These are phyloP conservation scores for Ceratorhiza oryzae-sativae DNA, from an alignment of 1,284 basidiomycete species.

Conservation along the genomic window DNA sequence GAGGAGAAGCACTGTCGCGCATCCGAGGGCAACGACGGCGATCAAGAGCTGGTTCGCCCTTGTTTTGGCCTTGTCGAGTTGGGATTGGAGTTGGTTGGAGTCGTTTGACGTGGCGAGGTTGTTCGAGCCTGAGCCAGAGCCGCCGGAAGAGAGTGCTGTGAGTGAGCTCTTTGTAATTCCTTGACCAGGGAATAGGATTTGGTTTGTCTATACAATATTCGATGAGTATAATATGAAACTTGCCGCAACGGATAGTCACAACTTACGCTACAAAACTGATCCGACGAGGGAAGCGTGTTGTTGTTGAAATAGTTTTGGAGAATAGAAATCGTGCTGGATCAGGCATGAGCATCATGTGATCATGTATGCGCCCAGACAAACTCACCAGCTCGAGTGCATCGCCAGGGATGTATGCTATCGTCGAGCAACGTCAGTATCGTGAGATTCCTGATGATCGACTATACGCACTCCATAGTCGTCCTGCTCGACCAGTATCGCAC, in stretches of 20 bases:
- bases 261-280: conserved; percentile 20
- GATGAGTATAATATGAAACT: neutral
- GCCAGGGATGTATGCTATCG: conserved; percentile 13
- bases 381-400: conserved; percentile 25
- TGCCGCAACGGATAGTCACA: neutral
- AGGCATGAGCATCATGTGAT: neutral
- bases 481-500: conserved; percentile 26
- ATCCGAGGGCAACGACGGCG: conserved; percentile 7
- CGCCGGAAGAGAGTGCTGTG: too few relatives aligned
- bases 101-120: neutral
- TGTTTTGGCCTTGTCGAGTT: conserved; percentile 1
- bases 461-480: conserved; percentile 21
- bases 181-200: conserved; percentile 9
- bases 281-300: neutral
- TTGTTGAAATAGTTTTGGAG: conserved; percentile 9
- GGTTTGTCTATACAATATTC: neutral
- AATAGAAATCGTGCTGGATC: neutral
- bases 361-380: neutral
- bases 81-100: neutral
- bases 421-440: too few relatives aligned
- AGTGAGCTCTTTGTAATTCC: conserved; percentile 1
- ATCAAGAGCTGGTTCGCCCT: conserved; percentile 5
- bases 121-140: neutral
- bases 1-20: too few relatives aligned
- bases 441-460: neutral